phyloP scores from a whole-genome alignment of 306 rosid genomes.

The Abrus pulchellus region DNA sequence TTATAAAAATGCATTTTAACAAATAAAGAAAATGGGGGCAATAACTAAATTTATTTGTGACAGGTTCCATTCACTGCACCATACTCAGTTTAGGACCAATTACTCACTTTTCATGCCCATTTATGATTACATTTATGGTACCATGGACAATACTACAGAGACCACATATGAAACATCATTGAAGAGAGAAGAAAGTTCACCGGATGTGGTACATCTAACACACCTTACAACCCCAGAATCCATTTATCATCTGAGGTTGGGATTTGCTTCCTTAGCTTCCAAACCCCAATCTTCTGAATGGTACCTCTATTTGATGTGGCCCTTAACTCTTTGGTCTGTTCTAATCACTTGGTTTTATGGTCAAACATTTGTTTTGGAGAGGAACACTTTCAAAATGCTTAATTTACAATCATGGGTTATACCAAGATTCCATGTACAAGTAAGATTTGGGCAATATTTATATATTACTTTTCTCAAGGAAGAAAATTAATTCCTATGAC shows the following conservation, averaged over 20 bases:
- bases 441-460: slow-evolving; percentile 37
- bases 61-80: slow-evolving; percentile 83
- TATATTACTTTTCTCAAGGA: neutral
- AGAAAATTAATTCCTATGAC: neutral
- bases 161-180: slow-evolving; percentile 56
- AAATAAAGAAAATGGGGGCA: no score
- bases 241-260: slow-evolving; percentile 66
- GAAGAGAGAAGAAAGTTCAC: slow-evolving; percentile 50
- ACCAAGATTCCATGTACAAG: slow-evolving; percentile 74
- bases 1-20: no score
- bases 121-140: slow-evolving; percentile 73
- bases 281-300: slow-evolving; percentile 57
- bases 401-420: slow-evolving; percentile 74
- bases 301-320: slow-evolving; percentile 73
- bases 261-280: slow-evolving; percentile 71
- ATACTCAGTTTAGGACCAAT: slow-evolving; percentile 78
- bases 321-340: slow-evolving; percentile 67
- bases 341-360: slow-evolving; percentile 58
- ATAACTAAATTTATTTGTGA: neutral
- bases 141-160: slow-evolving; percentile 65
- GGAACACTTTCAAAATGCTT: slow-evolving; percentile 59
- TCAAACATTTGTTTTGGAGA: slow-evolving; percentile 65
- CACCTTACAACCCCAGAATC: slow-evolving; percentile 80
- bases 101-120: slow-evolving; percentile 82
- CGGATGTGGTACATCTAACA: slow-evolving; percentile 67